Percentiles rank a stretch among this genome's conserved stretches.
Evolutionary conservation across 2,329 filamentous ascomycete genomes (phyloP).

Genomic region (Nemania abortiva): DNA sequence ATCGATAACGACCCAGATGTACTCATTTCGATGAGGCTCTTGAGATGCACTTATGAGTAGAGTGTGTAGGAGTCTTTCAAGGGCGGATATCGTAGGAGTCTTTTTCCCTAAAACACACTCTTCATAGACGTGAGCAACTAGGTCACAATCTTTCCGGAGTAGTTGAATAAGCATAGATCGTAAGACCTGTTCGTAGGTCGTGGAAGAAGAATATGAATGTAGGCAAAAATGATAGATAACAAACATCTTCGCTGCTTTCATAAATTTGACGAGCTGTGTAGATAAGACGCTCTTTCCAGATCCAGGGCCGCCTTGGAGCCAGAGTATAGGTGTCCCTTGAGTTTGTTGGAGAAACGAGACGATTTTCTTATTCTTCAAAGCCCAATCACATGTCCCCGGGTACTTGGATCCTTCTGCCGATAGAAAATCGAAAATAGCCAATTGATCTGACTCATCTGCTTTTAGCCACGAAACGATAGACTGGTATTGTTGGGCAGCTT

Average conservation of each 20-base stretch:
- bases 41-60: slow-evolving; percentile 24
- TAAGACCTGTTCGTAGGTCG: slow-evolving; percentile 46
- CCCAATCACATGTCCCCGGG: slow-evolving; percentile 52
- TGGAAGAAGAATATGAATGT: slow-evolving; percentile 50
- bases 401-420: slow-evolving; percentile 41
- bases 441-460: slow-evolving; percentile 51
- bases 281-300: slow-evolving; percentile 54
- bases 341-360: slow-evolving; percentile 44
- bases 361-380: slow-evolving; percentile 46
- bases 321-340: background rate
- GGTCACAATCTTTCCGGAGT: slow-evolving; percentile 10
- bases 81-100: slow-evolving; percentile 5
- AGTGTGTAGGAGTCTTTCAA: slow-evolving; percentile 45
- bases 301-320: slow-evolving; percentile 53
- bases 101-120: slow-evolving; percentile 11
- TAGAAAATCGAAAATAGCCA: slow-evolving; percentile 47
- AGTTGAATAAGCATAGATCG: slow-evolving; percentile 28
- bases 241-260: slow-evolving; percentile 36
- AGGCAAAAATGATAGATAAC: slow-evolving; percentile 54
- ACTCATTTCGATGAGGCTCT: slow-evolving; percentile 27
- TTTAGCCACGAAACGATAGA: slow-evolving; percentile 49
- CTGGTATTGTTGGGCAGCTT: slow-evolving; percentile 43
- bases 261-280: slow-evolving; percentile 44
- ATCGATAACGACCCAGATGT: slow-evolving; percentile 49
- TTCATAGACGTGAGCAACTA: slow-evolving; percentile 20